Base-by-base conservation (phyloP, 1,284 basidiomycete species). In the Marasmius sp. region DNA sequence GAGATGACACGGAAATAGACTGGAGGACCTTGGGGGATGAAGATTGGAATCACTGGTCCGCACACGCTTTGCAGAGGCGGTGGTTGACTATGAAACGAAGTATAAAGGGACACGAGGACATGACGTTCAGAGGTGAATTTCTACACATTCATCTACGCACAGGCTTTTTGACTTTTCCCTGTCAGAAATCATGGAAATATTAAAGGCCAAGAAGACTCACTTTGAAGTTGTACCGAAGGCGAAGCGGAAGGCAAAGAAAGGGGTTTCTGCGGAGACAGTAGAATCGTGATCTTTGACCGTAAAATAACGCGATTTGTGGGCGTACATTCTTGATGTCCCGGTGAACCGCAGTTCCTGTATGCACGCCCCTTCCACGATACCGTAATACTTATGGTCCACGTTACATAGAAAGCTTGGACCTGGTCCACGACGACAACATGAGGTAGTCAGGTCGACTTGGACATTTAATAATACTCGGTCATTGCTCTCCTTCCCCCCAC, bases 1-100 rank as follows among this genome's bases (percentile, higher is more conserved):
- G 82, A 57, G 88, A 93, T 68, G 91, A 93, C 67, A 89, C 84
- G n/a, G 91, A 93, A 69, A 89, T 93, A 58, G 88, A 92, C 68
- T 93, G 92, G 91, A 92, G 91, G 71, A 80, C 80, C 16, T 77
- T 93, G 22, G 76, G 82, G 1, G 91, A 93, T 71, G 71, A 84
- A 27, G 80, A 87, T 61, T 93, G 91, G 91, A 91, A 93, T 67
- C 70, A 89, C n/a, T 93, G 89, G 89, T 92, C 90, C 71, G 83
- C 89, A 0, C 90, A 92, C 67, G 79, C 82, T 12, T 75, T 93
- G 38, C 91, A 92, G 66, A 81, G 89, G 45, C 86, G 91, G 54
- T 93, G 91, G 91, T 71, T 85, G 41, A 88, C 87, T 1, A 84
- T 93, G 85, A 93, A 92, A 69, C 79, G 82, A 58, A 77, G 88